Evolutionary conservation across 129 eudicot species (phyloP), one percentile per base, ranked within the genome.

Genomic region (Cynara cardunculus): DNA sequence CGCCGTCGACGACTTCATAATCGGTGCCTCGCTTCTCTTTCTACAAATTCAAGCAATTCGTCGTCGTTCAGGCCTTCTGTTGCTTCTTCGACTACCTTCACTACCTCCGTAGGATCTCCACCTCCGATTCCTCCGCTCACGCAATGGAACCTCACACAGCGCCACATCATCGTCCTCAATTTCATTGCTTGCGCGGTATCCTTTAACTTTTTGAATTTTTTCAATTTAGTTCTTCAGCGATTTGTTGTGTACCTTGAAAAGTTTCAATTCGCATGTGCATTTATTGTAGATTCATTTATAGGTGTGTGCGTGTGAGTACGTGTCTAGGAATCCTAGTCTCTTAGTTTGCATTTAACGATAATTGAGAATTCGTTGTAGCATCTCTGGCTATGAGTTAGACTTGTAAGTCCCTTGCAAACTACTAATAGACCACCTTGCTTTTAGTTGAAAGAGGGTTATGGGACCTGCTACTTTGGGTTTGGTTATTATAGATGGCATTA

Each of bases 171-270:
- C 77, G n/a, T 87, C 82, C 92, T 94, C 89, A 88, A 88, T 86
- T 77, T 85, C 89, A 73, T 86, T 88, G 98, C 98, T 25, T 91
- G 93, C 81, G 83, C 91, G 78, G 98, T 94, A 89, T 25, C 1
- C 31, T 68, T 34, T 31, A 28, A n/a, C n/a, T 31, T 44, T 75
- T 82, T 46, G 37, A 74, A 35, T 69, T 30, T 77, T 70, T 18
- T 21, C 28, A 7, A 81, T 62, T 24, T 41, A 25, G 7, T 32
- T 24, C 26, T 62, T 69, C 21, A 21, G 32, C 68, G 44, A 19
- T 82, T 35, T 72, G 41, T 27, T 18, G 53, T 39, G 19, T 72
- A 53, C 28, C 34, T 78, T 12, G 41, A 18, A 4, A 39, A 39
- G 19, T 69, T 84, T 41, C 10, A 65, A 34, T 72, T 27, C 53